phyloP scores from a whole-genome alignment of 768 basidiomycete species.

The Phlebiopsis gigantea region DNA sequence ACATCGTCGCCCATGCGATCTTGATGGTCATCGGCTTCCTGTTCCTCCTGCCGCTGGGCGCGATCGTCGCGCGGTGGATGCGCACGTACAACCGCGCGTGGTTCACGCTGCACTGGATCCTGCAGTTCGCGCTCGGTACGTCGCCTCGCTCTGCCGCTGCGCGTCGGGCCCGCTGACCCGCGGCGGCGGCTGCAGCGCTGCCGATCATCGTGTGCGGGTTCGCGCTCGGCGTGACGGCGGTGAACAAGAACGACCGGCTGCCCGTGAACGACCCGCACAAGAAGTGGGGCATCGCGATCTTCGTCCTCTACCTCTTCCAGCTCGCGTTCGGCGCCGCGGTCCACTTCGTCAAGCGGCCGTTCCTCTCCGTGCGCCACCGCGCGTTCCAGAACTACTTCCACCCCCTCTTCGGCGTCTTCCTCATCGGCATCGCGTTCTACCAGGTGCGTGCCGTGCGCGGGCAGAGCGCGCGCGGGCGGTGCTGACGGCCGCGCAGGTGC shows the following conservation, averaged over 20 bases:
- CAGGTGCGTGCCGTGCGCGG: slow-evolving; percentile 22
- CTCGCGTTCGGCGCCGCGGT: slow-evolving; percentile 42
- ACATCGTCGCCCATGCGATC: slow-evolving; percentile 48
- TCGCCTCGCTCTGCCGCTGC: neutral
- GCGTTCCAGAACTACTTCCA: slow-evolving; percentile 39
- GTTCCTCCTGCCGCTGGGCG: slow-evolving; percentile 53
- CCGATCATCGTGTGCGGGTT: slow-evolving; percentile 52
- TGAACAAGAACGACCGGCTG: slow-evolving; percentile 23
- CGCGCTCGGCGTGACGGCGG: slow-evolving; percentile 36
- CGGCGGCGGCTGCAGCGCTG: slow-evolving; percentile 26
- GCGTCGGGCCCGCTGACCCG: neutral
- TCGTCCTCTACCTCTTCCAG: slow-evolving; percentile 51
- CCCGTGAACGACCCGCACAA: slow-evolving; percentile 42
- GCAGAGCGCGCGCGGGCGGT: neutral
- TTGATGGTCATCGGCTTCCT: slow-evolving; percentile 49
- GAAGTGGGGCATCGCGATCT: slow-evolving; percentile 46
- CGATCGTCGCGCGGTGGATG: slow-evolving; percentile 47
- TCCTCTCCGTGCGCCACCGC: slow-evolving; percentile 24
- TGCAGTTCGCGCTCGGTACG: slow-evolving; percentile 40
- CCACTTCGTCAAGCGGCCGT: slow-evolving; percentile 43
- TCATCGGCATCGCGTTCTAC: slow-evolving; percentile 48
- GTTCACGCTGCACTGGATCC: slow-evolving; percentile 38
- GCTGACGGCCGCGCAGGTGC: slow-evolving; percentile 33
- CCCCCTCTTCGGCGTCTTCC: slow-evolving; percentile 45
- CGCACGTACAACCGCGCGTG: slow-evolving; percentile 45